Evolutionary conservation across 192 early-diverging fungal species (phyloP).

Genomic region (Endogone sp.): DNA sequence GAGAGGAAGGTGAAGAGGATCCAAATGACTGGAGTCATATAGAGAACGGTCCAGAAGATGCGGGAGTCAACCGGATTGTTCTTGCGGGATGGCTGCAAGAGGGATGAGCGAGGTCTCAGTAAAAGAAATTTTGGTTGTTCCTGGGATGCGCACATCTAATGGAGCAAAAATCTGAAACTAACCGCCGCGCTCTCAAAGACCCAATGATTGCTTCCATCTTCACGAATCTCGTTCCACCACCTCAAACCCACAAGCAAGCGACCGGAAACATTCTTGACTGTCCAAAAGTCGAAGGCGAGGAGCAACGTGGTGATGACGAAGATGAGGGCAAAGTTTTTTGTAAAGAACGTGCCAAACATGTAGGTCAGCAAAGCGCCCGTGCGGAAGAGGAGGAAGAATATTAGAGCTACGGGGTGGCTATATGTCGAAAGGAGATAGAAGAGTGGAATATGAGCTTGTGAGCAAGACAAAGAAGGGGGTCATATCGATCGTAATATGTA

Average conservation of each 20-base stretch:
- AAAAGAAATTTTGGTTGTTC: no score
- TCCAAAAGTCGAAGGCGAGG: constrained; percentile 98
- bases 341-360: constrained; percentile 79
- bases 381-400: constrained; percentile 90
- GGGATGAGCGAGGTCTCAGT: background rate
- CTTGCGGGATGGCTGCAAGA: constrained; percentile 54
- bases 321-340: constrained; percentile 79
- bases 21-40: constrained; percentile 84
- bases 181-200: constrained; percentile 93
- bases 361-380: constrained; percentile 80
- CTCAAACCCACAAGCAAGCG: constrained; percentile 93
- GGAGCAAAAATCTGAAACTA: constrained; percentile 21
- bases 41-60: constrained; percentile 92
- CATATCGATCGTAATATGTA: no score
- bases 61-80: constrained; percentile 86
- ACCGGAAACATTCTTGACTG: constrained; percentile 97
- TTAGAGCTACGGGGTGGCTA: constrained; percentile 87
- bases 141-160: no score
- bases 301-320: constrained; percentile 91
- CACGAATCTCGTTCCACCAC: constrained; percentile 99
- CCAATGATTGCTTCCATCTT: constrained; percentile 95
- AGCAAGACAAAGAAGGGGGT: background rate
- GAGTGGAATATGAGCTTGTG: background rate
- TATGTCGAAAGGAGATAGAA: background rate
- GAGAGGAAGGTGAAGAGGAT: constrained; percentile 72